Conservation (phyloP, 768 basidiomycete genomes). For the Boletus insuetus region DNA sequence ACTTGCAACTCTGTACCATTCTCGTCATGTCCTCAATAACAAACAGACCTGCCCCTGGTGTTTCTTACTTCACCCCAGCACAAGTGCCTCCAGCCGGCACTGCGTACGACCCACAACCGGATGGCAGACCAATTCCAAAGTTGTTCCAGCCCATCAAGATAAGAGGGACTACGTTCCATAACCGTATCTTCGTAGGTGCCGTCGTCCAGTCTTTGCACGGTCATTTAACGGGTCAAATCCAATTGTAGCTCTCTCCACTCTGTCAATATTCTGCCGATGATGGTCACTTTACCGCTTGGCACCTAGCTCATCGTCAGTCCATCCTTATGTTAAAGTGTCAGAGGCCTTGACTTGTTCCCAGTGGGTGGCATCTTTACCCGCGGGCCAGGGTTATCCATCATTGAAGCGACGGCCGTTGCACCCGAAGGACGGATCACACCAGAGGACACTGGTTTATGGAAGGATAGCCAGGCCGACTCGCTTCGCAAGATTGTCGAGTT, state of each 20-base stretch:
- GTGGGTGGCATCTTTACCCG: slow-evolving; percentile 24
- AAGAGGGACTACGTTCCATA: slow-evolving; percentile 50
- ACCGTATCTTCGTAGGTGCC: slow-evolving; percentile 49
- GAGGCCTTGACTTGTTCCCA: slow-evolving; percentile 12
- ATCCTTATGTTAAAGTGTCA: not conserved
- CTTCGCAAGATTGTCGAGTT: slow-evolving; percentile 59
- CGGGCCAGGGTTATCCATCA: slow-evolving; percentile 52
- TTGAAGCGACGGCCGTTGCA: slow-evolving; percentile 67
- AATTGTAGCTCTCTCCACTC: slow-evolving; percentile 46
- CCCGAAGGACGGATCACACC: slow-evolving; percentile 66
- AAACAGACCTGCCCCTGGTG: slow-evolving; percentile 41
- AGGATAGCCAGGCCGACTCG: slow-evolving; percentile 48
- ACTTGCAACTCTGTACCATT: not conserved
- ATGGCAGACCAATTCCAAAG: slow-evolving; percentile 39
- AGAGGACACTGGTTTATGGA: slow-evolving; percentile 37
- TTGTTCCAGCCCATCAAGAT: slow-evolving; percentile 58
- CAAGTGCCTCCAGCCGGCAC: slow-evolving; percentile 45
- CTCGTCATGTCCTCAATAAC: slow-evolving; percentile 9
- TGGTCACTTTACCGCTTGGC: slow-evolving; percentile 55
- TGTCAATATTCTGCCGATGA: slow-evolving; percentile 60
- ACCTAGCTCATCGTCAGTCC: slow-evolving; percentile 44
- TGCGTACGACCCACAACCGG: slow-evolving; percentile 40
- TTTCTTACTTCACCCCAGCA: slow-evolving; percentile 46
- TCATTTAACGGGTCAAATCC: not conserved
- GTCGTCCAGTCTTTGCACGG: not conserved